Conservation (phyloP, 2,329 filamentous ascomycete species). For the Aureobasidium sp. region DNA sequence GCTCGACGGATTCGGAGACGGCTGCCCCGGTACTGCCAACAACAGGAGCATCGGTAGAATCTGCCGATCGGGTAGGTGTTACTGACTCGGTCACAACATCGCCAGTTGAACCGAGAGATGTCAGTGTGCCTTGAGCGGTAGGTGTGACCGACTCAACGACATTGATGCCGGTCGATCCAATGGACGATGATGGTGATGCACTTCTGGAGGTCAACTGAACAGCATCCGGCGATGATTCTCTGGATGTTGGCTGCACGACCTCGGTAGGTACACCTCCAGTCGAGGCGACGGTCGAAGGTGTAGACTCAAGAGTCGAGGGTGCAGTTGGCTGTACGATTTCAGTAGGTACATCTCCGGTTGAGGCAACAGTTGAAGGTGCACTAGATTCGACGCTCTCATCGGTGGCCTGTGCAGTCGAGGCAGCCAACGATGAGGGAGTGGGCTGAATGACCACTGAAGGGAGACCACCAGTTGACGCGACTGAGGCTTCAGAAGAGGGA, state of each 20-base stretch:
- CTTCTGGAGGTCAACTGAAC: conserved; percentile 7
- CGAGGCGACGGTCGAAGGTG: neutral
- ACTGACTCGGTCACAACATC: neutral
- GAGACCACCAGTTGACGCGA: neutral
- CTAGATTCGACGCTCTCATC: neutral
- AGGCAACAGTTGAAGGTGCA: neutral
- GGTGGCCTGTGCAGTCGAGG: neutral
- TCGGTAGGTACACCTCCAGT: neutral
- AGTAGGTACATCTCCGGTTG: neutral
- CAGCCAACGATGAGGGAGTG: neutral
- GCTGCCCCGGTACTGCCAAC: neutral
- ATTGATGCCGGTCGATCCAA: neutral
- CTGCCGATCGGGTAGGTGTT: neutral
- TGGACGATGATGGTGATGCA: neutral
- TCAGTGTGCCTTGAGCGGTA: neutral
- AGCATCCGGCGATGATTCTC: neutral
- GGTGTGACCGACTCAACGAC: conserved; percentile 5
- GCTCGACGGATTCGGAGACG: neutral
- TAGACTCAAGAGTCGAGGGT: neutral
- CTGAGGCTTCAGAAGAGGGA: neutral
- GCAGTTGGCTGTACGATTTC: conserved; percentile 9
- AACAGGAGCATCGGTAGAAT: neutral
- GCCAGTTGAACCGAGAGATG: conserved; percentile 5
- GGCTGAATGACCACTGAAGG: neutral
- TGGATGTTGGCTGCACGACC: neutral